Evolutionary conservation across 2,329 filamentous ascomycete species (phyloP).

Genomic region (Cercospora zeae-maydis): DNA sequence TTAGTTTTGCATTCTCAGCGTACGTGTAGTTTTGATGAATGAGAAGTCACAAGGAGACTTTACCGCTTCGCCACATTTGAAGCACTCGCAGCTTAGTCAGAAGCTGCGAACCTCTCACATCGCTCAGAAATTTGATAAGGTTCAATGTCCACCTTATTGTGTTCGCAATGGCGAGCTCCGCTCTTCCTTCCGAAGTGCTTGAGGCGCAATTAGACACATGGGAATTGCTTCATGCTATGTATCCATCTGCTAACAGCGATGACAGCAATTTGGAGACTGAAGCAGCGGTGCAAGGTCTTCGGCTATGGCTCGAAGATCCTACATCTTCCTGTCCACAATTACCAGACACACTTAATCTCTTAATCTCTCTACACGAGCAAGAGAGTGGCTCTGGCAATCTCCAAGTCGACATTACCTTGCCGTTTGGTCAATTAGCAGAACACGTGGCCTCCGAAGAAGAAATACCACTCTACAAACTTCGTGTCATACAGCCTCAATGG

Average conservation of each 20-base stretch:
- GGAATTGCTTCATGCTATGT: constrained; percentile 55
- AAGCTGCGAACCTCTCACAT: not conserved
- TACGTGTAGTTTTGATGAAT: not conserved
- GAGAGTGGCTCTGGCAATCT: not conserved
- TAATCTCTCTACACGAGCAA: not conserved
- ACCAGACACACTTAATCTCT: constrained; percentile 5
- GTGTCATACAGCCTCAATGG: constrained; percentile 51
- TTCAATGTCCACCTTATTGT: not conserved
- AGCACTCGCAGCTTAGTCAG: no score
- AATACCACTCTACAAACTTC: constrained; percentile 33
- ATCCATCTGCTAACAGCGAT: constrained; percentile 38
- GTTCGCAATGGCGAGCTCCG: not conserved
- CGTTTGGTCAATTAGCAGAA: not conserved
- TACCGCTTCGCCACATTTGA: not conserved
- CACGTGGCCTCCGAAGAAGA: not conserved
- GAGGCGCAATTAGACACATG: constrained; percentile 33
- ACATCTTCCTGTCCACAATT: not conserved
- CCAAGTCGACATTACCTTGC: constrained; percentile 1
- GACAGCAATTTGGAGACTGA: constrained; percentile 18
- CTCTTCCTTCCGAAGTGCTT: constrained; percentile 11
- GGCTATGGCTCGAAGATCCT: constrained; percentile 20
- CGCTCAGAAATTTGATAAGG: not conserved
- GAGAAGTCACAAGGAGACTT: not conserved
- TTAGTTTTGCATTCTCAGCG: not conserved
- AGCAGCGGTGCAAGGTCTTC: constrained; percentile 7